These are phyloP conservation scores for Macrolepiota fuliginosa DNA, from an alignment of 768 basidiomycete genomes.

Conservation along the genomic window DNA sequence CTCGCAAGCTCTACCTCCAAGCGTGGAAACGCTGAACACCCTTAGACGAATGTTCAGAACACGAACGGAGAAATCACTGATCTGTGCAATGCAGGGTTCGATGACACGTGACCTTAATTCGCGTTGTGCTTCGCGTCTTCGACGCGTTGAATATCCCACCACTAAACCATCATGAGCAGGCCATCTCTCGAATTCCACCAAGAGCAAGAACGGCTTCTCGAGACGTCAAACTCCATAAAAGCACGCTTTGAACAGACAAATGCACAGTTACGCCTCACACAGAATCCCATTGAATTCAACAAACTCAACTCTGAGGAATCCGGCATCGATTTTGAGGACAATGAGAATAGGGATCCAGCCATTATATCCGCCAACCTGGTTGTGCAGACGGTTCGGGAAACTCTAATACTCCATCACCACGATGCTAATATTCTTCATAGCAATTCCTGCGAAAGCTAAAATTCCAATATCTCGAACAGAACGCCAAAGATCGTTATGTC, in stretches of 20 bases:
- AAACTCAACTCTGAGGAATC: slow-evolving; percentile 34
- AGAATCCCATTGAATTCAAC: slow-evolving; percentile 34
- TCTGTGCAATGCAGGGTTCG: neutral
- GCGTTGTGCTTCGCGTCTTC: neutral
- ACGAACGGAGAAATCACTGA: neutral
- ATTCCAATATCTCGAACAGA: slow-evolving; percentile 87
- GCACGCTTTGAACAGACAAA: slow-evolving; percentile 29
- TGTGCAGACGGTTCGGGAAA: slow-evolving; percentile 53
- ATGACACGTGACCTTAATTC: neutral
- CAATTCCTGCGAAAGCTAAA: slow-evolving; percentile 79
- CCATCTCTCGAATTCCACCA: slow-evolving; percentile 11
- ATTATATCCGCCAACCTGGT: slow-evolving; percentile 57
- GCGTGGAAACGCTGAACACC: no score
- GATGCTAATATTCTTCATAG: slow-evolving; percentile 29
- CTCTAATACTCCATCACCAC: neutral
- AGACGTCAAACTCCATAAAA: slow-evolving; percentile 32
- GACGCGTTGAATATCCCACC: neutral
- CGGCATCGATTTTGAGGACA: slow-evolving; percentile 32
- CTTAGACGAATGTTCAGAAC: neutral
- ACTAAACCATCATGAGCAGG: neutral
- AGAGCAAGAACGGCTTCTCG: slow-evolving; percentile 33
- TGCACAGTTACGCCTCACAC: slow-evolving; percentile 32
- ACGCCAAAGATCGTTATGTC: slow-evolving; percentile 87
- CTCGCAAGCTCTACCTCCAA: no score
- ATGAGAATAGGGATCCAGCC: slow-evolving; percentile 45